Evolutionary conservation across 768 basidiomycete species (phyloP).

Genomic region (Xerocomus spinulosus): DNA sequence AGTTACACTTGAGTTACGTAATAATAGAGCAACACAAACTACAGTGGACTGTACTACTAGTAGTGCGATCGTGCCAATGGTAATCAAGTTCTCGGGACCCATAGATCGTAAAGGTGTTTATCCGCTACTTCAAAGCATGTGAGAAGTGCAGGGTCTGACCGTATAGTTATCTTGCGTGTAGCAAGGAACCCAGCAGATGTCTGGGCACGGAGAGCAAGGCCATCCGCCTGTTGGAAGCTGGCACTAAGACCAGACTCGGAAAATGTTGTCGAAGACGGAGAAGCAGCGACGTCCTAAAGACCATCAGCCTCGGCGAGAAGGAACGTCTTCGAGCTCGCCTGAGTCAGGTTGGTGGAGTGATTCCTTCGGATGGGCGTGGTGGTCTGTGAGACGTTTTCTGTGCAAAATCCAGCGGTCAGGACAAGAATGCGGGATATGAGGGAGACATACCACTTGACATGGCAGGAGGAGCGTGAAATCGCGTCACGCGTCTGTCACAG

Average conservation of each 20-base stretch:
- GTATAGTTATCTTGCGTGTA: slow-evolving; percentile 43
- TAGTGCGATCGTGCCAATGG: neutral
- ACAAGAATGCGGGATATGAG: neutral
- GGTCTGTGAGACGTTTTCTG: slow-evolving; percentile 3
- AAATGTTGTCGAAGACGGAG: slow-evolving; percentile 31
- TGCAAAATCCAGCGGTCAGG: neutral
- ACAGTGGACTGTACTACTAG: neutral
- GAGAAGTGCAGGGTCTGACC: slow-evolving; percentile 59
- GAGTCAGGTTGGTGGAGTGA: slow-evolving; percentile 9
- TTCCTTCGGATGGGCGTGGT: slow-evolving; percentile 15
- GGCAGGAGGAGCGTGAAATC: neutral
- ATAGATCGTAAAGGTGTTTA: slow-evolving; percentile 72
- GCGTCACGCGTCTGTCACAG: slow-evolving; percentile 28
- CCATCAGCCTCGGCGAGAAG: neutral
- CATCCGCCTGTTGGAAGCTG: slow-evolving; percentile 18
- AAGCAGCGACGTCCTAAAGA: slow-evolving; percentile 14
- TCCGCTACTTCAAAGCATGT: slow-evolving; percentile 76
- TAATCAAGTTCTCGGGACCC: slow-evolving; percentile 47
- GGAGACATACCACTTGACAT: slow-evolving; percentile 15
- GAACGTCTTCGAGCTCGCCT: slow-evolving; percentile 9
- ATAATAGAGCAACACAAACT: no score
- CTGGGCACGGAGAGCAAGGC: slow-evolving; percentile 16
- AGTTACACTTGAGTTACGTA: slow-evolving; percentile 19
- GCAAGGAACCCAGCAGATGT: slow-evolving; percentile 21
- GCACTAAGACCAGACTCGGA: slow-evolving; percentile 26